A percentile compares a stretch with the other conserved stretches of the same genome.
Conservation (phyloP, 73 alveolate species). For the Paramecium biaurelia region DNA sequence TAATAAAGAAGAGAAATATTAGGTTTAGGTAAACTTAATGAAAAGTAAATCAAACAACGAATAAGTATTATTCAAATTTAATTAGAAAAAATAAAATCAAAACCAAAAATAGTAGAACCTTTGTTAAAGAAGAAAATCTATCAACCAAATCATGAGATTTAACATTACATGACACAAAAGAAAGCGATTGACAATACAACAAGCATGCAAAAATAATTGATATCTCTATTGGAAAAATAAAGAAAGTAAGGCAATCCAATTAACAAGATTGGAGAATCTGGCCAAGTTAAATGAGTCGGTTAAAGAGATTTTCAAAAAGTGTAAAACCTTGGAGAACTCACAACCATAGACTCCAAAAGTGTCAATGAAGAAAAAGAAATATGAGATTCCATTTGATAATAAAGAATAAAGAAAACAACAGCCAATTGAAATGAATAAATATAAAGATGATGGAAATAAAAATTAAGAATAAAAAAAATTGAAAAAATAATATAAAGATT, state of each 20-base stretch:
- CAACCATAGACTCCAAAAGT: constrained; percentile 39
- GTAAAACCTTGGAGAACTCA: neutral
- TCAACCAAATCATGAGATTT: neutral
- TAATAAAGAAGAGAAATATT: neutral
- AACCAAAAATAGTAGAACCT: neutral
- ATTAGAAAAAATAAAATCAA: neutral
- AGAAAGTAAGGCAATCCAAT: constrained; percentile 11
- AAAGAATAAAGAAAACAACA: neutral
- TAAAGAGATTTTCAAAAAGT: constrained; percentile 26
- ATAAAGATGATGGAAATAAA: neutral
- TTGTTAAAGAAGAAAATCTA: neutral
- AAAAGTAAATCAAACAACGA: constrained; percentile 27
- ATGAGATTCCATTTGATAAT: neutral
- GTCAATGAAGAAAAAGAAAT: neutral
- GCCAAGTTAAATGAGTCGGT: neutral
- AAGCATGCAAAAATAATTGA: neutral
- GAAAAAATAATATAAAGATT: too few relatives aligned
- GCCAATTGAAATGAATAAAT: neutral
- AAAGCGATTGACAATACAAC: neutral
- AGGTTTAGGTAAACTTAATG: neutral
- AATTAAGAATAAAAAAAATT: neutral
- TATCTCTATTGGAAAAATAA: neutral
- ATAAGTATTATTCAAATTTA: neutral
- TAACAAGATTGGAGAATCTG: neutral
- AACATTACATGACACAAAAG: neutral